Conservation (phyloP, 176 grass and related monocot genomes). For the Triticum dicoccoides region DNA sequence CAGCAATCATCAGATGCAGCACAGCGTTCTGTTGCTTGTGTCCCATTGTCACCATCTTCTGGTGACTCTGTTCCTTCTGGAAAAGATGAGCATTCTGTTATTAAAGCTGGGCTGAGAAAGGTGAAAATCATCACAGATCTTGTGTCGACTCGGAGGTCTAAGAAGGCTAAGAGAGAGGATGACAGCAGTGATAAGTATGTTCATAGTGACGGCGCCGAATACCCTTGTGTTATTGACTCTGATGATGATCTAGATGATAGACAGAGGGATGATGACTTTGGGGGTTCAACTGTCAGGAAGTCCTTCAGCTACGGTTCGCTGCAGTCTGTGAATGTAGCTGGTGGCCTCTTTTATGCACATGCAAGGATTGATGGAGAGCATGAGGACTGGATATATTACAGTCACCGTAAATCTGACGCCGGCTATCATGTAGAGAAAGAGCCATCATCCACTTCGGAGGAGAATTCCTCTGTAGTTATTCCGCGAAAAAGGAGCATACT, state of each 20-base stretch:
- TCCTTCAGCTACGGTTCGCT: constrained; percentile 93
- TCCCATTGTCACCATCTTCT: constrained; percentile 57
- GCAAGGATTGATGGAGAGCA: constrained; percentile 61
- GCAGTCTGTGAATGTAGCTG: constrained; percentile 65
- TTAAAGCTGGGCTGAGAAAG: constrained; percentile 84
- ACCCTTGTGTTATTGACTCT: constrained; percentile 75
- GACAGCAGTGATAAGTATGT: constrained; percentile 67
- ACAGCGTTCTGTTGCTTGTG: constrained; percentile 32
- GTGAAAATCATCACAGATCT: constrained; percentile 78
- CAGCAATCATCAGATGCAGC: constrained; percentile 46
- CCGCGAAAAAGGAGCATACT: constrained; percentile 72
- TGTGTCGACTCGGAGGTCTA: constrained; percentile 61
- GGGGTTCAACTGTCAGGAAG: constrained; percentile 58
- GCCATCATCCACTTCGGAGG: constrained; percentile 37
- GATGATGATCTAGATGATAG: constrained; percentile 64
- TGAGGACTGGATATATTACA: constrained; percentile 89
- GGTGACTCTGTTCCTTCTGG: constrained; percentile 53
- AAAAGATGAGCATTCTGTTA: constrained; percentile 77
- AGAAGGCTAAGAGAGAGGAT: constrained; percentile 58
- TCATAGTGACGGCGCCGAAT: constrained; percentile 62
- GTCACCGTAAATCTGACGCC: constrained; percentile 68
- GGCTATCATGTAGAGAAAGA: constrained; percentile 54
- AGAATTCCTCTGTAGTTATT: constrained; percentile 31
- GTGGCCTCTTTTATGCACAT: constrained; percentile 49
- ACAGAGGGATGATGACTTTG: constrained; percentile 53